Conservation (phyloP, 2,329 filamentous ascomycete species). For the Clarireedia monteithiana region DNA sequence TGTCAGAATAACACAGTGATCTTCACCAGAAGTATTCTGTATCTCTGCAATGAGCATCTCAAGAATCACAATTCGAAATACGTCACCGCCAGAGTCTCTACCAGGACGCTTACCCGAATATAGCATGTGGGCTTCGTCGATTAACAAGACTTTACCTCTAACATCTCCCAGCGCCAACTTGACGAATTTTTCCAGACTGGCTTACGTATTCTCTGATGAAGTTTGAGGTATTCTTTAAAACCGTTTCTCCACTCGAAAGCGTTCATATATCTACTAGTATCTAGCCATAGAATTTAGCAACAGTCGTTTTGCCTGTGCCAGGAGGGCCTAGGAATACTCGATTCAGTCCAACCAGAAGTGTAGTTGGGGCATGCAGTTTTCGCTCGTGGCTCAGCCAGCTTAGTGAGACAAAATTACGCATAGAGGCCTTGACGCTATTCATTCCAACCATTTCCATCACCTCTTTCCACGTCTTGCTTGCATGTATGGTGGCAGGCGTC, state of each 20-base stretch:
- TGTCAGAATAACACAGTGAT: constrained; percentile 63
- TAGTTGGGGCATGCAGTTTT: constrained; percentile 53
- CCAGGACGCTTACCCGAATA: constrained; percentile 26
- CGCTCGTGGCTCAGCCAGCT: constrained; percentile 58
- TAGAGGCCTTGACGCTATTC: constrained; percentile 50
- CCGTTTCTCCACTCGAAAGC: constrained; percentile 58
- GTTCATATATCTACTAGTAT: constrained; percentile 62
- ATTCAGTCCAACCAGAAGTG: constrained; percentile 56
- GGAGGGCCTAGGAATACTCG: constrained; percentile 63
- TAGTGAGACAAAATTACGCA: constrained; percentile 49
- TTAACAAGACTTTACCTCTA: constrained; percentile 66
- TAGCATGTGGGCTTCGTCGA: constrained; percentile 72
- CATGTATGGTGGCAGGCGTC: constrained; percentile 43
- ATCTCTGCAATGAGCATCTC: constrained; percentile 67
- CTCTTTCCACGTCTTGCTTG: constrained; percentile 47
- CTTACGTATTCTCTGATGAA: constrained; percentile 60
- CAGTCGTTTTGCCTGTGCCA: constrained; percentile 69
- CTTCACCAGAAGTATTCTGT: constrained; percentile 61
- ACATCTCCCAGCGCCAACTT: constrained; percentile 62
- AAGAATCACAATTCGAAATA: constrained; percentile 56
- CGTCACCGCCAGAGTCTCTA: constrained; percentile 33
- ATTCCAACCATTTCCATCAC: constrained; percentile 54
- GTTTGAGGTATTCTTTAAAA: constrained; percentile 66
- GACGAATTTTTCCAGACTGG: constrained; percentile 61
- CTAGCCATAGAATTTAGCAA: constrained; percentile 64